Conservation (phyloP, 805 yeast genomes). For the Schizosaccharomyces octosporus region DNA sequence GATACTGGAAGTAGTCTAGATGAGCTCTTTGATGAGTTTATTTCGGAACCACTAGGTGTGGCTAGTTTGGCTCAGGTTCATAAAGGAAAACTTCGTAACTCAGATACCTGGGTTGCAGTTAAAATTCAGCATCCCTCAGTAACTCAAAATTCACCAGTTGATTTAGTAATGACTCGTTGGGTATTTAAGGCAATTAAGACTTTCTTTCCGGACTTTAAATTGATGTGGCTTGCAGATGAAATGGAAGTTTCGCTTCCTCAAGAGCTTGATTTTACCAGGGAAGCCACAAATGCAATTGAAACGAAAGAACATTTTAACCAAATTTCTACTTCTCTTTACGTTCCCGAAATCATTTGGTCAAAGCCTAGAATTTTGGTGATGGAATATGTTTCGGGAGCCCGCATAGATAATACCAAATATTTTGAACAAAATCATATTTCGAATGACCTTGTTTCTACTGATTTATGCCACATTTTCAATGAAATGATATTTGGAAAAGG, state of each 20-base stretch:
- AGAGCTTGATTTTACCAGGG: conserved; percentile 74
- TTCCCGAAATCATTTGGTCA: conserved; percentile 51
- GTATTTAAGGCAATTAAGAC: conserved; percentile 52
- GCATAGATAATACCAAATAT: conserved; percentile 54
- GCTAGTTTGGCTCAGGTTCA: conserved; percentile 96
- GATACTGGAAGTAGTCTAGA: conserved; percentile 41
- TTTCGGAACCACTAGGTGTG: conserved; percentile 63
- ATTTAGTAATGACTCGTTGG: conserved; percentile 47
- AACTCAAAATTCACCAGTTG: conserved; percentile 71
- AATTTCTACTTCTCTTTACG: conserved; percentile 44
- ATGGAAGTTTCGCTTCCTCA: conserved; percentile 62
- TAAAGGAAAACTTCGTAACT: conserved; percentile 32
- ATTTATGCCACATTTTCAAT: conserved; percentile 75
- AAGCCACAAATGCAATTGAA: conserved; percentile 54
- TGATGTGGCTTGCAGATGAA: conserved; percentile 91
- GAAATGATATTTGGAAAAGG: conserved; percentile 86
- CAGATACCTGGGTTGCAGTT: conserved; percentile 64
- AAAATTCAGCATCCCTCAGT: conserved; percentile 82
- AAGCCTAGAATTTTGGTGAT: conserved; percentile 39
- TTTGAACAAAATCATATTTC: conserved; percentile 40
- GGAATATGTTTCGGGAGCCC: conserved; percentile 56
- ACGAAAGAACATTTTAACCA: conserved; percentile 46
- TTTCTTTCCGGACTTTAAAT: conserved; percentile 79
- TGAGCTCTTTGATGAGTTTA: conserved; percentile 43
- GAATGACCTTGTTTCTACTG: conserved; percentile 54